Evolutionary conservation across 805 yeast genomes (phyloP).

Genomic region (Yamadazyma paraphyllophila): DNA sequence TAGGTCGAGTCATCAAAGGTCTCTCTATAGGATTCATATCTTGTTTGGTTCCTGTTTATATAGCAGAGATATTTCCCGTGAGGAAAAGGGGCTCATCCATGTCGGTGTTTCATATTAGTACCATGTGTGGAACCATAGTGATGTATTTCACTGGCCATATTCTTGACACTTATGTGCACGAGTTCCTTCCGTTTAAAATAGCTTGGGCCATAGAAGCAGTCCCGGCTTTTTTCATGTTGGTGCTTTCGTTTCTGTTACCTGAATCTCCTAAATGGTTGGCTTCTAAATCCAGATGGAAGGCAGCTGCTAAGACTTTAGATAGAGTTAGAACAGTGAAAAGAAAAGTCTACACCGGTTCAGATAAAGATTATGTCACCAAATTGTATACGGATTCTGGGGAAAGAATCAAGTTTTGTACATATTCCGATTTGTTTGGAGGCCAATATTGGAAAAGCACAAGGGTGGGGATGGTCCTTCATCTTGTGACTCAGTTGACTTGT

Average conservation of each 20-base stretch:
- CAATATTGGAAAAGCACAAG: constrained; percentile 33
- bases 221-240: constrained; percentile 20
- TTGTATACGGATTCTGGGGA: constrained; percentile 21
- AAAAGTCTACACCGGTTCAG: constrained; percentile 3
- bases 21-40: constrained; percentile 29
- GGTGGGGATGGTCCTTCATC: constrained; percentile 38
- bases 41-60: constrained; percentile 31
- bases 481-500: constrained; percentile 46
- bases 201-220: constrained; percentile 20
- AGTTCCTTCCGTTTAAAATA: constrained; percentile 15
- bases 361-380: constrained; percentile 23
- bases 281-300: constrained; percentile 30
- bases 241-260: constrained; percentile 23
- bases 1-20: constrained; percentile 32
- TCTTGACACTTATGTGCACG: constrained; percentile 11
- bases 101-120: constrained; percentile 22
- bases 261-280: constrained; percentile 33
- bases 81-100: constrained; percentile 22
- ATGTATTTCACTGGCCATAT: constrained; percentile 17
- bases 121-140: constrained; percentile 18
- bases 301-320: constrained; percentile 28
- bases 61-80: constrained; percentile 26
- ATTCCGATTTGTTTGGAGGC: constrained; percentile 30
- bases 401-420: constrained; percentile 20
- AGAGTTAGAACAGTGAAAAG: constrained; percentile 12